Base-by-base conservation (phyloP, 2,329 filamentous ascomycete species). In the Apiospora hydei region DNA sequence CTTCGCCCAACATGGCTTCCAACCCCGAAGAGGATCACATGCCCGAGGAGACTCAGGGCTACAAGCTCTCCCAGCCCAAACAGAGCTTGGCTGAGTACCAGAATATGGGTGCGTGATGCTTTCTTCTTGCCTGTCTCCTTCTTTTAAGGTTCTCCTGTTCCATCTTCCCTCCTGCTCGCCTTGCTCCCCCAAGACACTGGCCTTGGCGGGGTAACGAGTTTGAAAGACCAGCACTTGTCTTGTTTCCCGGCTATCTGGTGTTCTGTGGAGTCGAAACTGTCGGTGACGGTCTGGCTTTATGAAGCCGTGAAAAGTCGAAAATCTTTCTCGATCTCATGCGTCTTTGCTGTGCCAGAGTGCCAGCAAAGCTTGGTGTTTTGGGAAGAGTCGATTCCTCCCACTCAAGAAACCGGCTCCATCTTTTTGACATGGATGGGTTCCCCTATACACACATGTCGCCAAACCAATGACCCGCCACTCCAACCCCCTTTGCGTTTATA, bases 41-140 rank as follows among this genome's bases (percentile, higher is more conserved):
- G 83, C 92, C 94, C 75, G 93, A 96, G 86, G 89, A 92, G 86
- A 98, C 95, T 77, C 92, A 95, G 85, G 96, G 96, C 82, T 98
- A 98, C 92, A 98, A 97, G 91, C 93, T 98, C 81, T 95, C 94
- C 77, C 94, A 98, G 90, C 89, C 89, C 75, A 98, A 98, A 92
- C 98, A 98, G 90, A 97, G 94, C 78, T 89, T 99, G 81, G 94
- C 96, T 76, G 94, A 98, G 84, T 98, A 98, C 85, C 89, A 96
- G 81, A 88, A 98, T 83, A 93, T 99, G 85, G 96, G 95, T 97
- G 87, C 81, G 68, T 69, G 70, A 64, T 46, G 69, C 70, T 69
- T 69, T 69, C 57, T 64, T 51, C 34, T 64, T 38, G 41, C 57
- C 21, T 64, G 21, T 64, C 57, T 64, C 18, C 4, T 64, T 38